Conservation (phyloP, 2,329 filamentous ascomycete genomes). For the Drechslerella dactyloides region DNA sequence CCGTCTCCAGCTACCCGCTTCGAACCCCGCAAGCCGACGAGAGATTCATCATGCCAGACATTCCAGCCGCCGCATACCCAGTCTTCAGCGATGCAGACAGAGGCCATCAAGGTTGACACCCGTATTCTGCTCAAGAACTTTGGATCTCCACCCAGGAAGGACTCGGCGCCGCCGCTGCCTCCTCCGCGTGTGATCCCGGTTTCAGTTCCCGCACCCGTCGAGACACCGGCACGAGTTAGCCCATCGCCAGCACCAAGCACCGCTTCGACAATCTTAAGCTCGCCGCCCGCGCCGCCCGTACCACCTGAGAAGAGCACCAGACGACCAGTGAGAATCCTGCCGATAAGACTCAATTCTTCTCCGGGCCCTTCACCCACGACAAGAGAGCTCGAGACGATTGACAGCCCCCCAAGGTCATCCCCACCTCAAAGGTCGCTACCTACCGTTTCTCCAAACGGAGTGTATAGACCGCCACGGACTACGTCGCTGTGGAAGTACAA, state of each 20-base stretch:
- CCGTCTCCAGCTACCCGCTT: conserved; percentile 74
- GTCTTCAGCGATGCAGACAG: conserved; percentile 77
- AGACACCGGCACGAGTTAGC: conserved; percentile 40
- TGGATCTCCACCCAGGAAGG: conserved; percentile 11
- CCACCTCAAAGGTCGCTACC: conserved; percentile 36
- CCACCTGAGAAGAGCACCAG: conserved; percentile 47
- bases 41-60: conserved; percentile 83
- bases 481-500: conserved; percentile 45
- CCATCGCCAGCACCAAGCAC: conserved; percentile 35
- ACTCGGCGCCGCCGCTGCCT: conserved; percentile 62
- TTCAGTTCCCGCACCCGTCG: conserved; percentile 58
- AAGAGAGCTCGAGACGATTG: conserved; percentile 14
- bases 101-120: conserved; percentile 82
- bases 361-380: conserved; percentile 15
- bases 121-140: conserved; percentile 47
- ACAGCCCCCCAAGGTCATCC: conserved; percentile 39
- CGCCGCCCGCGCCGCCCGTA: conserved; percentile 20
- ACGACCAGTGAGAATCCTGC: conserved; percentile 23
- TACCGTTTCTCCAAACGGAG: conserved; percentile 34
- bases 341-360: conserved; percentile 27
- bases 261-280: conserved; percentile 31
- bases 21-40: conserved; percentile 70
- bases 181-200: conserved; percentile 54
- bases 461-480: conserved; percentile 43
- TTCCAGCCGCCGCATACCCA: conserved; percentile 63